Base-by-base conservation (phyloP, 768 basidiomycete genomes). In the Paxillus involutus region DNA sequence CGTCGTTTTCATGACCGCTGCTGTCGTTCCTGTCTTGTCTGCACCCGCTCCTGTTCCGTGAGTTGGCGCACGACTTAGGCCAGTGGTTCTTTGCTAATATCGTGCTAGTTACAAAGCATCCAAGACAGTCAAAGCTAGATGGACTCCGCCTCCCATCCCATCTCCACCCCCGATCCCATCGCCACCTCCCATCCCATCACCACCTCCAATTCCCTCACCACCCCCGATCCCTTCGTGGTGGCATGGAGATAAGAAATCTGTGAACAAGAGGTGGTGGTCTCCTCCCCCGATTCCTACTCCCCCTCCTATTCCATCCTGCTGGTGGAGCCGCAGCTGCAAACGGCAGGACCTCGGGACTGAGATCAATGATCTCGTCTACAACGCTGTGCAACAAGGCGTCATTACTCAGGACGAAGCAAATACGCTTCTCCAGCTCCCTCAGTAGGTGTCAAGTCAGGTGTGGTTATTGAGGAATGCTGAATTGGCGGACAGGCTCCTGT, bases 231-330 rank as follows among this genome's bases (percentile, higher is more conserved):
- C 43, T 26, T 6, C 35, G 16, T 32, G 42, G 48, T 49, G 48
- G 48, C 32, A 49, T 2, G 48, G 33, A 10, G 48, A 49, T 30
- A 32, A 26, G 42, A 45, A 32, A 26, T 21, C 46, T 11, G 42
- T 21, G 33, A 16, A 21, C 53, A 49, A 21, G 40, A 24, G 47
- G 13, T 36, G 45, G 44, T 54, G 44, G 52, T 50, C 30, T 37
- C 56, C 52, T 29, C 58, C 56, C 3, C 45, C 52, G 41, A 53
- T 57, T 44, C 51, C 58, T 5, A 44, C 36, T 5, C 57, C 54
- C 6, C 58, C 59, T 4, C 49, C 53, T 16, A 47, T 56, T 9
- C 57, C 57, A 32, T 49, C 53, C 3, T 55, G 53, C 19, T 55
- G 53, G 53, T 46, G 46, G 39, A 47, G 35, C 24, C 53, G 43